Percentiles rank a stretch among this genome's conserved stretches.
Evolutionary conservation across 2,329 filamentous ascomycete genomes (phyloP).

Genomic region (Plenodomus tracheiphilus): DNA sequence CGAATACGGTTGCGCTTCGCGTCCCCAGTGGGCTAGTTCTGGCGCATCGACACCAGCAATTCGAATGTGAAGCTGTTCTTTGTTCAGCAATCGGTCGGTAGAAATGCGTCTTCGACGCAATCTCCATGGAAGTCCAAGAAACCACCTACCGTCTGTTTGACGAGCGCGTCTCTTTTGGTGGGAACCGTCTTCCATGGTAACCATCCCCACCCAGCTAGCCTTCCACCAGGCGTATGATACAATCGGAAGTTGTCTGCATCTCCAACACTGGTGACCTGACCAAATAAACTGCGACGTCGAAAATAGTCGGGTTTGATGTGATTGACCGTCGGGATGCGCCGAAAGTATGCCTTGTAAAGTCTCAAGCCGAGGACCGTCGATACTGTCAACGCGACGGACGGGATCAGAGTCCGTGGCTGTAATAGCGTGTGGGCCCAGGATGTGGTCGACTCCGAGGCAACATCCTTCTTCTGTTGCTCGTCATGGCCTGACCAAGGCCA

Average conservation of each 20-base stretch:
- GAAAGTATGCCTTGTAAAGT: conserved; percentile 72
- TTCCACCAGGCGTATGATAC: conserved; percentile 92
- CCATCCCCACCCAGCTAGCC: conserved; percentile 90
- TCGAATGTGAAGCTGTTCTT: conserved; percentile 75
- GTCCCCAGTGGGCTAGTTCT: conserved; percentile 89
- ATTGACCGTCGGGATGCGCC: conserved; percentile 77
- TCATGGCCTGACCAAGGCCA: conserved; percentile 45
- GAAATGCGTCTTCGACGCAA: neutral
- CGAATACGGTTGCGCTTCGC: conserved; percentile 80
- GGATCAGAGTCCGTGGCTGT: conserved; percentile 59
- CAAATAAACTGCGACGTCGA: conserved; percentile 75
- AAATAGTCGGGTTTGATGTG: conserved; percentile 77
- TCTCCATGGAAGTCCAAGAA: neutral
- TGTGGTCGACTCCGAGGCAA: conserved; percentile 38
- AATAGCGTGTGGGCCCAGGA: conserved; percentile 59
- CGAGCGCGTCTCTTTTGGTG: conserved; percentile 67
- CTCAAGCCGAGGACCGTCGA: conserved; percentile 59
- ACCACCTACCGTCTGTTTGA: conserved; percentile 70
- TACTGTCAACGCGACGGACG: conserved; percentile 58
- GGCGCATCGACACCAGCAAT: conserved; percentile 93
- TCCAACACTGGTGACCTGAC: conserved; percentile 88
- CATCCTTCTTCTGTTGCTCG: conserved; percentile 38
- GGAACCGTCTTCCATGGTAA: conserved; percentile 72
- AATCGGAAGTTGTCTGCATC: conserved; percentile 96
- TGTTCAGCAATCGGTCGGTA: conserved; percentile 14